phyloP scores from a whole-genome alignment of 1,139 yeast species.

The Citeromyces siamensis region DNA sequence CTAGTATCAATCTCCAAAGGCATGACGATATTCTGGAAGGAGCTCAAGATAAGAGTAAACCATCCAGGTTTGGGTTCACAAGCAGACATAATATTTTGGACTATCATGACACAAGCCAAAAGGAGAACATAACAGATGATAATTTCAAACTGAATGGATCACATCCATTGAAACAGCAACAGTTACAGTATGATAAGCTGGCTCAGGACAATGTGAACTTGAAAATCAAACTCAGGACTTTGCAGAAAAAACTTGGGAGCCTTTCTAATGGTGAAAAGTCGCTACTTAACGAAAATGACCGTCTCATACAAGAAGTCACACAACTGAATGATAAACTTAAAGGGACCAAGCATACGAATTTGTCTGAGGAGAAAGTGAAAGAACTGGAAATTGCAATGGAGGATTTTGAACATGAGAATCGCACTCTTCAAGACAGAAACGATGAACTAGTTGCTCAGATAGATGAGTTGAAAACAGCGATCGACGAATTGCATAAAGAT shows the following conservation, averaged over 20 bases:
- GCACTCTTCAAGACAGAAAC: constrained; percentile 9
- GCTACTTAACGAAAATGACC: constrained; percentile 26
- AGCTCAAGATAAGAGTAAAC: constrained; percentile 2
- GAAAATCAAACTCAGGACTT: constrained; percentile 42
- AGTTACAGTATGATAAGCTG: constrained; percentile 33
- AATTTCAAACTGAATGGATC: constrained; percentile 19
- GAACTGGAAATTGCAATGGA: constrained; percentile 6
- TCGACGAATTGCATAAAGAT: neutral
- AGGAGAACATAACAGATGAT: constrained; percentile 7
- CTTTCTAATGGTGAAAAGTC: constrained; percentile 30
- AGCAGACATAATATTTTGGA: constrained; percentile 11
- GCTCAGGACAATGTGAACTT: constrained; percentile 52
- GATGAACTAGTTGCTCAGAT: constrained; percentile 10
- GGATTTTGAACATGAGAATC: constrained; percentile 9
- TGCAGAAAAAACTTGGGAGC: constrained; percentile 33
- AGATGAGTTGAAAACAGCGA: constrained; percentile 8
- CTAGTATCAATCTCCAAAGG: constrained; percentile 7
- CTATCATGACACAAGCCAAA: constrained; percentile 9
- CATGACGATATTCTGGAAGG: constrained; percentile 18
- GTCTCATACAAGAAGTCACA: constrained; percentile 26
- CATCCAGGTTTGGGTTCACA: constrained; percentile 1
- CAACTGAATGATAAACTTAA: constrained; percentile 16
- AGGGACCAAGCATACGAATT: constrained; percentile 13
- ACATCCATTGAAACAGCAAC: constrained; percentile 42
- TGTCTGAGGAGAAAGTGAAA: constrained; percentile 13